A percentile compares a stretch with the other conserved stretches of the same genome.
These are phyloP conservation scores for Acanthochlamys bracteata DNA, from an alignment of 106 monocot species.

Conservation along the genomic window DNA sequence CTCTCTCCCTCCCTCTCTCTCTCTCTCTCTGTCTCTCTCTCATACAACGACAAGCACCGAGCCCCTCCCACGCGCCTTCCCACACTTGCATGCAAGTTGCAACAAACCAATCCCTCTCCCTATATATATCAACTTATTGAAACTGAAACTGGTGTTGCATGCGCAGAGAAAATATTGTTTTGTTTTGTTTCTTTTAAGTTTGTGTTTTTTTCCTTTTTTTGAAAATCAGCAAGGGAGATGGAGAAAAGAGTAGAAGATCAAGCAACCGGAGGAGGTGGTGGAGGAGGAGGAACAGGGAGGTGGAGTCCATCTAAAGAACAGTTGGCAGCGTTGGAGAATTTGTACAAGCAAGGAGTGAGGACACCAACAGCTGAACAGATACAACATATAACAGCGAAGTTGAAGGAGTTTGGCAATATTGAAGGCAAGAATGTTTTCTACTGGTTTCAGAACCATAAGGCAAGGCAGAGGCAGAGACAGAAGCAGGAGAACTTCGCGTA, in stretches of 20 bases:
- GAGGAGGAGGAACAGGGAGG: conserved; percentile 15
- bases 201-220: too few relatives aligned
- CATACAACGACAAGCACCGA: not conserved
- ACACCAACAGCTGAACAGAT: conserved; percentile 88
- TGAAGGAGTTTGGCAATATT: conserved; percentile 57
- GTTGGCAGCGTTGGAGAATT: conserved; percentile 53
- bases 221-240: not conserved
- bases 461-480: conserved; percentile 70
- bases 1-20: conserved; percentile 5
- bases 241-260: not conserved
- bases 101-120: not conserved
- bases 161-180: not conserved
- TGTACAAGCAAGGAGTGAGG: conserved; percentile 66
- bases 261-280: conserved; percentile 8
- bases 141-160: not conserved
- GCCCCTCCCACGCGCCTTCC: not conserved
- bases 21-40: conserved; percentile 1
- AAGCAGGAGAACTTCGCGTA: conserved; percentile 72
- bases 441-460: conserved; percentile 99
- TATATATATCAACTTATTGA: not conserved
- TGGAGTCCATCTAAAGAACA: conserved; percentile 95
- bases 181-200: not conserved
- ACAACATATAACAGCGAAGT: conserved; percentile 63
- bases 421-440: conserved; percentile 99
- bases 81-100: not conserved